Percentiles rank a stretch among this genome's conserved stretches.
Conservation (phyloP, 345 rosid genomes). For the Gossypium australe region DNA sequence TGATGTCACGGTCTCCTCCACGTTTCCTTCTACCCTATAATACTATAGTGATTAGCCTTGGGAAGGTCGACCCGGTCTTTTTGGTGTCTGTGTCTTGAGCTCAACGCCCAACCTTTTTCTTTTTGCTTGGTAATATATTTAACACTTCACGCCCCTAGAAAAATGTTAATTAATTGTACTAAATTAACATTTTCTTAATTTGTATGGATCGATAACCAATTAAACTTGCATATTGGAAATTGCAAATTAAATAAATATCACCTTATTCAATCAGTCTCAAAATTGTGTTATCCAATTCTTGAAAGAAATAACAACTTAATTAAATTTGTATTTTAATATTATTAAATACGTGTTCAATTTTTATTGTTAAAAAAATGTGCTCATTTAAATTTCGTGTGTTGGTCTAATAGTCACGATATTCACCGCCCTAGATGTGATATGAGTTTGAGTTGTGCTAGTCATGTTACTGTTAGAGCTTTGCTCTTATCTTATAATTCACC, state of each 20-base stretch:
- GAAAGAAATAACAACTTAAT: too few relatives aligned
- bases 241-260: neutral
- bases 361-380: too few relatives aligned
- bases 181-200: too few relatives aligned
- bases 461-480: rapidly evolving
- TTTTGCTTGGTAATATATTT: neutral
- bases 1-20: neutral
- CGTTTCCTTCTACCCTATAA: neutral
- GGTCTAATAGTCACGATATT: too few relatives aligned
- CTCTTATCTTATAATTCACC: too few relatives aligned
- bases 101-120: neutral
- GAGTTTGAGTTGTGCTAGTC: rapidly evolving
- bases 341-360: too few relatives aligned
- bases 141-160: neutral
- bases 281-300: too few relatives aligned
- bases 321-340: too few relatives aligned
- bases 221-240: neutral
- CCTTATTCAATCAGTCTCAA: too few relatives aligned
- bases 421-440: rapidly evolving
- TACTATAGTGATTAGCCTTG: neutral
- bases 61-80: too few relatives aligned
- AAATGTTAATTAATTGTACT: too few relatives aligned
- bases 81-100: neutral
- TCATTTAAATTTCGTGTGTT: too few relatives aligned
- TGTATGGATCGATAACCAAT: neutral